phyloP scores from a whole-genome alignment of 2,329 filamentous ascomycete genomes.

The Trichoderma breve region DNA sequence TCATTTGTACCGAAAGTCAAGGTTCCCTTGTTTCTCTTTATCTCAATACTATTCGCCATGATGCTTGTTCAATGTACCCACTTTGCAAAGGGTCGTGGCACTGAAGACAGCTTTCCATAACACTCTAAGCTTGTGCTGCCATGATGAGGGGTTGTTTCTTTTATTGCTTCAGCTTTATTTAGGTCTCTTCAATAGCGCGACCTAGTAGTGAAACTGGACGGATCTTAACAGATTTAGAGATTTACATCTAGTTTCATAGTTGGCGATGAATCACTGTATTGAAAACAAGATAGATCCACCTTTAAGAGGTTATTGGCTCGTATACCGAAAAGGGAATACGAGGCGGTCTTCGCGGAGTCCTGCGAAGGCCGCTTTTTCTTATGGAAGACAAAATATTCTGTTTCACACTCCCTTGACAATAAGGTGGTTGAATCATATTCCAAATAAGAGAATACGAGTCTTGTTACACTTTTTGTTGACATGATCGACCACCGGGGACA shows the following conservation, averaged over 20 bases:
- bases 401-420: background rate
- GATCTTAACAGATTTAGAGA: background rate
- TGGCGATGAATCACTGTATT: background rate
- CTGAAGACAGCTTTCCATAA: background rate
- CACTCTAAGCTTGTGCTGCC: background rate
- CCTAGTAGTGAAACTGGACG: background rate
- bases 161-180: background rate
- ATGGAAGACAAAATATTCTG: background rate
- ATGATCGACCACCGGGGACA: background rate
- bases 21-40: background rate
- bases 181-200: background rate
- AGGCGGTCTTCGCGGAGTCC: background rate
- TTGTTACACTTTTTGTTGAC: background rate
- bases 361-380: background rate
- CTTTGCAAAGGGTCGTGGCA: background rate
- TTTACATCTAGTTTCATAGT: background rate
- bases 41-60: background rate
- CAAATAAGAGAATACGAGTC: background rate
- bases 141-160: background rate
- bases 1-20: background rate
- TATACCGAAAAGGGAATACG: background rate
- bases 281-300: background rate
- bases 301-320: background rate
- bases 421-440: background rate
- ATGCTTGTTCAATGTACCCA: background rate